Base-by-base conservation (phyloP, 2,329 filamentous ascomycete genomes). In the Talaromyces marneffei region DNA sequence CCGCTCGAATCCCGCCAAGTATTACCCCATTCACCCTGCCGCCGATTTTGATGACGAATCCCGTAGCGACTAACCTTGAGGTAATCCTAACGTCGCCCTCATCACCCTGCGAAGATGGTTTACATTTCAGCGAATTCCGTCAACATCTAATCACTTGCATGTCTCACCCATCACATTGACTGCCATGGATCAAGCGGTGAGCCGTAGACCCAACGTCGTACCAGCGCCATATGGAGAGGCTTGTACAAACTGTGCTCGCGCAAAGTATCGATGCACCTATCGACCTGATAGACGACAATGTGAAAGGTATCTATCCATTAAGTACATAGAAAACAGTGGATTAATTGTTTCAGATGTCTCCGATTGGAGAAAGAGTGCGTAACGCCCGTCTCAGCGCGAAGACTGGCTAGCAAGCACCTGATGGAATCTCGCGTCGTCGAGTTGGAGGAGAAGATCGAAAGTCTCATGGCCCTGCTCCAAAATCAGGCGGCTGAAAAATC, bases 231-330 rank as follows among this genome's bases (percentile, higher is more conserved):
- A 58, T 35, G 56, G 56, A 20, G 27, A 50, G 42, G 56, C 56
- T 33, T 58, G 56, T 20, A 50, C 56, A 50, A 50, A 48, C 42
- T 50, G 56, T 29, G 40, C 42, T 10, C 18, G 31, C 2, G 29
- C 56, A 48, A 58, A 50, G 56, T 29, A 58, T 39, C 56, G 56
- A 27, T 58, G 56, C 42, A 25, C 35, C 2, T 58, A 58, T 50
- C 56, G 56, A 42, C 39, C 56, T 3, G 56, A 58, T 35, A 58
- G 56, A 39, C 42, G 42, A 18, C 7, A 29, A 29, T 58, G 56
- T 20, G 42, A 58, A 58, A 48, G 56, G 56, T 58, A 50, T 25
- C 20, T 42, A 5, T 18, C 9, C 12, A 29, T 27, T 56, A 2
- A 5, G 4, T 44, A 16, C 16, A 39, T 16, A 14, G 6, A n/a